Base-by-base conservation (phyloP, 768 basidiomycete genomes). In the Myochromella boudieri region DNA sequence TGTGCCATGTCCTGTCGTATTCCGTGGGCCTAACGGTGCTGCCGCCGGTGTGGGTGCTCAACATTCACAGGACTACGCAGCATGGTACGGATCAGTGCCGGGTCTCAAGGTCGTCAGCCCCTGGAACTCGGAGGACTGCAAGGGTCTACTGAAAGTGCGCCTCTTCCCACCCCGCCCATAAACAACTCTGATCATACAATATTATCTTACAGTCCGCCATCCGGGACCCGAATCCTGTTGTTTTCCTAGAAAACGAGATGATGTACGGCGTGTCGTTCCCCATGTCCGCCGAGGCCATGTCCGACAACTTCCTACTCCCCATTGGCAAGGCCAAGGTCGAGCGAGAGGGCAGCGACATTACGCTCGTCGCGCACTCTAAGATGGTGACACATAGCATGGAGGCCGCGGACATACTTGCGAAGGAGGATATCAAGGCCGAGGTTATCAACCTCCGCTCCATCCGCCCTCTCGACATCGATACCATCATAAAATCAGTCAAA, bases 211-310 rank as follows among this genome's bases (percentile, higher is more conserved):
- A 95, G 93, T 70, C 93, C 52, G 97, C 97, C 31, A 98, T 99
- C 63, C 91, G 97, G 29, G 97, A 99, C 68, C 95, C 95, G 44
- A 98, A 95, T 74, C 94, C 94, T 11, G 90, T 97, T 57, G 94
- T 97, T 56, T 94, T 99, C 81, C 87, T 99, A 42, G 97, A 99
- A 67, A 99, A 99, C 71, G 97, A 99, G 69, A 93, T 99, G 83
- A 69, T 99, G 65, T 99, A 99, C 73, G 97, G 97, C 69, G 84
- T 94, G 54, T 81, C 87, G 27, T 99, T 98, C 87, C 94, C 95
- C 40, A 87, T 98, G 85, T 92, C 93, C 21, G 67, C 84, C 53
- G 95, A 95, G 61, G 95, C 93, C 58, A 85, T 97, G 84, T 93
- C 91, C 42, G 91, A 95, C 66, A 82, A 91, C 72, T 99, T 93